These are phyloP conservation scores for Camelina sativa DNA, from an alignment of 345 rosid species.

Conservation along the genomic window DNA sequence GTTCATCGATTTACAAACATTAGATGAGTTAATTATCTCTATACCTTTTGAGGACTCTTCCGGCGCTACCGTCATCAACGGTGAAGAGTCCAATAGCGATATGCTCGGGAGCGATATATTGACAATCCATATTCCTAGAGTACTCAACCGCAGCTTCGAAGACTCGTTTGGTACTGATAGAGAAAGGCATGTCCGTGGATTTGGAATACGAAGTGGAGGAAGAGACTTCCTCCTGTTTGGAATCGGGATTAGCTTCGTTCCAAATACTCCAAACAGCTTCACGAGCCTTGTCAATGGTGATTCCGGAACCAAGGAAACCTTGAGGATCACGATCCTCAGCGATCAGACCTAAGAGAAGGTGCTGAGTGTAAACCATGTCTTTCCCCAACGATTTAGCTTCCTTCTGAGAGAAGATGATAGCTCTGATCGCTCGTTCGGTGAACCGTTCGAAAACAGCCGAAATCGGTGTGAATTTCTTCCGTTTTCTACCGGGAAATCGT, in stretches of 20 bases:
- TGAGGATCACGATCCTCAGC: constrained; percentile 77
- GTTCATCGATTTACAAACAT: neutral
- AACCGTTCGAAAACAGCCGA: constrained; percentile 84
- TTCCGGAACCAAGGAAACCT: constrained; percentile 85
- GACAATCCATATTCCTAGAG: constrained; percentile 79
- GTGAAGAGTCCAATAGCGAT: constrained; percentile 86
- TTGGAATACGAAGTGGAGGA: constrained; percentile 45
- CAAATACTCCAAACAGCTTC: constrained; percentile 73
- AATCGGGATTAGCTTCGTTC: constrained; percentile 46
- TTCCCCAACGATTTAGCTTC: constrained; percentile 79
- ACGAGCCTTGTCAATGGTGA: constrained; percentile 70
- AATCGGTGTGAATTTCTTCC: constrained; percentile 52
- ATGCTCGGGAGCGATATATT: constrained; percentile 92
- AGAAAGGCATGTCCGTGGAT: constrained; percentile 71
- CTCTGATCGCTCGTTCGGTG: constrained; percentile 79
- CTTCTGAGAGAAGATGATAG: constrained; percentile 80
- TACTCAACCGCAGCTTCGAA: constrained; percentile 97
- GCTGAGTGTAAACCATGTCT: constrained; percentile 85
- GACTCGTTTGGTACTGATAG: constrained; percentile 79
- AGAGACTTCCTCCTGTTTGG: constrained; percentile 29
- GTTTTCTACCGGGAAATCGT: constrained; percentile 40
- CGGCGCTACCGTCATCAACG: constrained; percentile 92
- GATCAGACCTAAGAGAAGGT: constrained; percentile 77
- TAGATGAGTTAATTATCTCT: neutral
- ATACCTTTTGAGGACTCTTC: constrained; percentile 78